A percentile compares a stretch with the other conserved stretches of the same genome.
Evolutionary conservation across 1,284 basidiomycete genomes (phyloP).

Genomic region (Moniliella sp.): DNA sequence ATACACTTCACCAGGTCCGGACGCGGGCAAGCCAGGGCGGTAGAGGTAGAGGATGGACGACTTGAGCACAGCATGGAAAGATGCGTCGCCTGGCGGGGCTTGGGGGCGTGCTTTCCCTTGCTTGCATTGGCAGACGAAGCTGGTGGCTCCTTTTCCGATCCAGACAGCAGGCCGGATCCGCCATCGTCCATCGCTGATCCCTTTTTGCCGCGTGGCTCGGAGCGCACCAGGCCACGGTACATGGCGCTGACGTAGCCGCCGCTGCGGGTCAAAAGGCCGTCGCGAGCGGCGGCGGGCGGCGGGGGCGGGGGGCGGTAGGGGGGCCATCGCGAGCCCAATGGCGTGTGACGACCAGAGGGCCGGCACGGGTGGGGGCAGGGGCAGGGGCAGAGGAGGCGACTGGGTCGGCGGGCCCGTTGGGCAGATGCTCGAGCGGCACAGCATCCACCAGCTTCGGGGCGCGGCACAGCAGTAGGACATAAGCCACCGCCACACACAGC

Average conservation of each 20-base stretch:
- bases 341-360: too few species aligned
- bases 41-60: slow-evolving; percentile 28
- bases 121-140: neutral
- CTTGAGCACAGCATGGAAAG: slow-evolving; percentile 26
- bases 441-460: too few species aligned
- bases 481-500: too few species aligned
- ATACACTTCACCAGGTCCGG: slow-evolving; percentile 14
- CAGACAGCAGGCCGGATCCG: neutral
- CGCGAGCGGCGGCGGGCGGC: neutral
- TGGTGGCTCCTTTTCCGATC: slow-evolving; percentile 1
- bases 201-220: slow-evolving; percentile 5
- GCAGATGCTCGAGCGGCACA: too few species aligned
- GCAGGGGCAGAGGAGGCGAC: too few species aligned
- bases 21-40: slow-evolving; percentile 19
- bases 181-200: neutral
- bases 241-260: slow-evolving; percentile 19
- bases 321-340: too few species aligned
- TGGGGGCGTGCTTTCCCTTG: neutral
- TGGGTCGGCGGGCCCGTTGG: too few species aligned
- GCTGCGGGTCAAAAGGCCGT: slow-evolving; percentile 1
- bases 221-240: slow-evolving; percentile 23
- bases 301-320: too few species aligned
- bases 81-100: slow-evolving; percentile 1
- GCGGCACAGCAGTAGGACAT: too few species aligned
- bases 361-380: too few species aligned